Base-by-base conservation (phyloP, 441 rosid species). In the Breynia disticha region DNA sequence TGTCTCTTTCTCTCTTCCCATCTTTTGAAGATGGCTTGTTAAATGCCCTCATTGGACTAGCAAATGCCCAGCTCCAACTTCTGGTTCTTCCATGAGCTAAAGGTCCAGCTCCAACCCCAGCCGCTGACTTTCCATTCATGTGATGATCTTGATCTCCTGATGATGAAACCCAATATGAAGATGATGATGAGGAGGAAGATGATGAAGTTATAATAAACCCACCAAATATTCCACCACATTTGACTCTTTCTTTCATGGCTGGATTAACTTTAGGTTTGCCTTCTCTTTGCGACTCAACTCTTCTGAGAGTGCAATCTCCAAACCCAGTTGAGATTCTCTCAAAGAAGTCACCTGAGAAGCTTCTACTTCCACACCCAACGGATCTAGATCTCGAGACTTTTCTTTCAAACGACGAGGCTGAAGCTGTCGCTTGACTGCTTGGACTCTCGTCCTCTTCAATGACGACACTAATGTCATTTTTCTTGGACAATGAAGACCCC, bases 371-470 rank as follows among this genome's bases (percentile, higher is more conserved):
- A 53, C 98, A 91, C 10, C 98, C 97, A 7, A 88, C 90, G 48
- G 97, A 91, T 79, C 98, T 86, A 62, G 98, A 91, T 72, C 98
- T 82, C 5, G 91, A 86, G 7, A 88, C 98, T 67, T 84, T 91
- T 43, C 91, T 75, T 62, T 84, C 97, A 44, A 77, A 76, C 3
- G 87, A 79, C 0, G 81, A 68, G 19, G 64, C 75, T 45, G 43
- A 39, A 39, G 71, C 18, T 3, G 62, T 58, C 10, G 75, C 71
- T 52, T 74, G 76, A 60, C 70, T 62, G 44, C 65, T 68, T 21
- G 82, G 82, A 54, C 82, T 75, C 0, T 73, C 87, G 4, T 44
- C 86, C 18, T 81, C 87, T 16, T 76, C 81, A 5, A 72, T 72
- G 18, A 74, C 84, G 11, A 60, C 66, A 8, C 43, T 39, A 39